These are phyloP conservation scores for Nicotiana obtusifolia DNA, from an alignment of 257 asterid genomes.

Conservation along the genomic window DNA sequence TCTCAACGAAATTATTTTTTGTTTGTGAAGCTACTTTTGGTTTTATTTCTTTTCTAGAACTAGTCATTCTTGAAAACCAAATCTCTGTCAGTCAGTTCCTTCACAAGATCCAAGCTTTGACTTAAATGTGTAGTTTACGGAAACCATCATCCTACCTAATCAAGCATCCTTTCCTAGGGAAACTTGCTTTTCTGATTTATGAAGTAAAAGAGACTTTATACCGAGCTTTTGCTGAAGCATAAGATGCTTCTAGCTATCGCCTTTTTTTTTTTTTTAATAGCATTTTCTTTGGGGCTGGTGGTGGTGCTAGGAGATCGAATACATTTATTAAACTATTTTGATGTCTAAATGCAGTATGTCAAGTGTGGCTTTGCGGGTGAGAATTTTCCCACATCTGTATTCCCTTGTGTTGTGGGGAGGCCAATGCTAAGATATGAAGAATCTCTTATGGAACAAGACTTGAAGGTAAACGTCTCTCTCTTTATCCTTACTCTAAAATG, in stretches of 20 bases:
- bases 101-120: conserved; percentile 1
- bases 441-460: conserved; percentile 84
- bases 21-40: not conserved
- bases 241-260: not conserved
- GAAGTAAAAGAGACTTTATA: not conserved
- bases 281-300: not conserved
- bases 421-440: conserved; percentile 98
- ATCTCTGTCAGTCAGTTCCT: not conserved
- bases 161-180: not conserved
- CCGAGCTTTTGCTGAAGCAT: not conserved
- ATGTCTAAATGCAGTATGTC: conserved; percentile 63
- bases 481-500: not conserved
- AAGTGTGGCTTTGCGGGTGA: conserved; percentile 96
- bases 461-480: conserved; percentile 46
- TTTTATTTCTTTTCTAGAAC: not conserved
- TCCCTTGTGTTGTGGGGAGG: conserved; percentile 95
- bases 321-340: not conserved
- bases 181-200: not conserved
- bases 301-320: not conserved
- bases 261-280: not conserved
- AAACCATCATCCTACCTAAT: not conserved
- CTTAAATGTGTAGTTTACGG: not conserved
- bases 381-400: conserved; percentile 94
- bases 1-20: too few species aligned
- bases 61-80: not conserved